phyloP scores from a whole-genome alignment of 2,329 filamentous ascomycete species.

The Epichloe baconii region DNA sequence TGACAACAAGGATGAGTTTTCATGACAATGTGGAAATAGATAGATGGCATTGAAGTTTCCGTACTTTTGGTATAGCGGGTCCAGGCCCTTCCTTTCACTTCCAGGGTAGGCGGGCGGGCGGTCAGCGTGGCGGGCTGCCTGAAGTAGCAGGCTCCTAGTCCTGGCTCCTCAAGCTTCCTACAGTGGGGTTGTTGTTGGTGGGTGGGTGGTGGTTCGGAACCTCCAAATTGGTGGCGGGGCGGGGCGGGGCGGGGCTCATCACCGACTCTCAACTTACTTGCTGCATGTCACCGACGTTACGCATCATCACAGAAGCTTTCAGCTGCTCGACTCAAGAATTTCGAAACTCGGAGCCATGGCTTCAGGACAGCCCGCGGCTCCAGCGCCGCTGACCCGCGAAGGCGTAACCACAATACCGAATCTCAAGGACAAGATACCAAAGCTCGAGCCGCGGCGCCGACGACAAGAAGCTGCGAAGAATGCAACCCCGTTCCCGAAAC shows the following conservation, averaged over 20 bases:
- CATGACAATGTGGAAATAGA: not conserved
- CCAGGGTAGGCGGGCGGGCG: no score
- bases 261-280: not conserved
- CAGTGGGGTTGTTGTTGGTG: no score
- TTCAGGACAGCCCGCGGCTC: slow-evolving; percentile 7
- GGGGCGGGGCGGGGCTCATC: no score
- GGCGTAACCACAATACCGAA: slow-evolving; percentile 15
- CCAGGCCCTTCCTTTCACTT: no score
- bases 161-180: no score
- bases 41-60: not conserved
- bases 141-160: no score
- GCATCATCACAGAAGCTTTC: not conserved
- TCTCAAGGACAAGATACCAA: slow-evolving; percentile 46
- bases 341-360: slow-evolving; percentile 11
- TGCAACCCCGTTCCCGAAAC: slow-evolving; percentile 56
- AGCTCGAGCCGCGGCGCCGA: slow-evolving; percentile 51
- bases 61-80: not conserved
- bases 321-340: not conserved
- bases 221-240: no score
- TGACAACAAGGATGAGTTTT: not conserved
- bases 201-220: not conserved
- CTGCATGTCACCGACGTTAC: not conserved
- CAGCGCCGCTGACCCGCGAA: slow-evolving; percentile 4
- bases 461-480: slow-evolving; percentile 38
- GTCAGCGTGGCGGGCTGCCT: no score